These are phyloP conservation scores for Myotisia sp. DNA, from an alignment of 2,329 filamentous ascomycete genomes.

Conservation along the genomic window DNA sequence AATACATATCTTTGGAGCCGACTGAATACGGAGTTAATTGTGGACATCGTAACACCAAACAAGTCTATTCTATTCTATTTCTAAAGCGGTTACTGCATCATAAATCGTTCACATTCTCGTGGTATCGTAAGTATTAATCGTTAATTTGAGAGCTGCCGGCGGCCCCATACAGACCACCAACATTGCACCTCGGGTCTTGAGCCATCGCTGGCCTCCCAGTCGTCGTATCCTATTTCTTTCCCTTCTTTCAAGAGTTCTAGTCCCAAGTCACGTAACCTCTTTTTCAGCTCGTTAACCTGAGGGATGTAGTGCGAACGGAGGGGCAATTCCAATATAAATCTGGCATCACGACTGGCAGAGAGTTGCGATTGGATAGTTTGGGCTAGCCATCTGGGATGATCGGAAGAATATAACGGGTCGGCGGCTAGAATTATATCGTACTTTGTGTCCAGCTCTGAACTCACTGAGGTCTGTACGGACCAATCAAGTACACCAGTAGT, in stretches of 20 bases:
- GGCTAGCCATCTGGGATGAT: constrained; percentile 62
- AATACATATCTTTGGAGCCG: no score
- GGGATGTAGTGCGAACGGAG: constrained; percentile 52
- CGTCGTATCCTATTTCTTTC: constrained; percentile 33
- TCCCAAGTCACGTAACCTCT: constrained; percentile 43
- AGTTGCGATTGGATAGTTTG: constrained; percentile 57
- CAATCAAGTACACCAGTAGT: constrained; percentile 60
- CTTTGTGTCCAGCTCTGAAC: constrained; percentile 18
- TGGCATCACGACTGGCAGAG: constrained; percentile 39
- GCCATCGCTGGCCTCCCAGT: constrained; percentile 33
- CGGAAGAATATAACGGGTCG: constrained; percentile 73
- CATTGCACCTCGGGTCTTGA: constrained; percentile 30
- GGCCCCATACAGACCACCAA: constrained; percentile 35
- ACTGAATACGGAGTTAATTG: no score
- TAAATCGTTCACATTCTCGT: no score
- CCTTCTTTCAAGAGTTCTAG: constrained; percentile 40
- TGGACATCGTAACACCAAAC: no score
- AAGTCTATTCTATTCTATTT: no score
- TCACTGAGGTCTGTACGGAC: constrained; percentile 29
- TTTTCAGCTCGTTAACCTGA: constrained; percentile 50
- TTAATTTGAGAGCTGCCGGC: no score
- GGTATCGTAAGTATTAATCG: no score
- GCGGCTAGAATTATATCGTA: constrained; percentile 63
- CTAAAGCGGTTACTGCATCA: no score
- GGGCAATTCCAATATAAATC: constrained; percentile 68